phyloP scores from a whole-genome alignment of 805 yeast species.

The Saturnispora sekii region DNA sequence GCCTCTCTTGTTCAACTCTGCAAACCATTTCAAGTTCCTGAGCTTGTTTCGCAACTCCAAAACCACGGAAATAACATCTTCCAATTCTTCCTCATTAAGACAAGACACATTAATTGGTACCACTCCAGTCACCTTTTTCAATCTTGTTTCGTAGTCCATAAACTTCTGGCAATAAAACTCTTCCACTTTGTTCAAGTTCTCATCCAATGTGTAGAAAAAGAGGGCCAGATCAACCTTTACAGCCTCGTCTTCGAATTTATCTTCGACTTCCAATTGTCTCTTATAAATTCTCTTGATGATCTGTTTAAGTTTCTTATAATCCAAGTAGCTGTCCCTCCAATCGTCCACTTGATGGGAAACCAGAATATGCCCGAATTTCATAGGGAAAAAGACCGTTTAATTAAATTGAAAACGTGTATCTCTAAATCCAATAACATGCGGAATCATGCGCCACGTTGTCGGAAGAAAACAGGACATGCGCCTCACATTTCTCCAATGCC shows the following conservation, averaged over 20 bases:
- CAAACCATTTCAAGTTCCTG: slow-evolving; percentile 86
- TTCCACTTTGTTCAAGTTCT: slow-evolving; percentile 75
- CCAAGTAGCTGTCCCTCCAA: slow-evolving; percentile 77
- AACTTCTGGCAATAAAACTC: slow-evolving; percentile 66
- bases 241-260: slow-evolving; percentile 29
- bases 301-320: slow-evolving; percentile 77
- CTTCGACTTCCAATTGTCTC: slow-evolving; percentile 29
- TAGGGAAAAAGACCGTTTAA: slow-evolving; percentile 15
- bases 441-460: not conserved
- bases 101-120: slow-evolving; percentile 17
- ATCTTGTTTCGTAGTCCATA: slow-evolving; percentile 63
- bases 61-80: slow-evolving; percentile 56
- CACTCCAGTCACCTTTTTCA: slow-evolving; percentile 37
- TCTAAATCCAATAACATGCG: not conserved
- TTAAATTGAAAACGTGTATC: not conserved
- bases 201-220: slow-evolving; percentile 70
- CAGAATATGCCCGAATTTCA: slow-evolving; percentile 79
- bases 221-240: slow-evolving; percentile 43
- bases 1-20: slow-evolving; percentile 86
- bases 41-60: slow-evolving; percentile 67
- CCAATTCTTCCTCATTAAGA: slow-evolving; percentile 43
- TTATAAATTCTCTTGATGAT: slow-evolving; percentile 56
- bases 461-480: not conserved
- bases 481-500: not conserved
- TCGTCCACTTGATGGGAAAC: slow-evolving; percentile 86